Conservation (phyloP, 352 stramenopile genomes). For the Pythium periplocum region DNA sequence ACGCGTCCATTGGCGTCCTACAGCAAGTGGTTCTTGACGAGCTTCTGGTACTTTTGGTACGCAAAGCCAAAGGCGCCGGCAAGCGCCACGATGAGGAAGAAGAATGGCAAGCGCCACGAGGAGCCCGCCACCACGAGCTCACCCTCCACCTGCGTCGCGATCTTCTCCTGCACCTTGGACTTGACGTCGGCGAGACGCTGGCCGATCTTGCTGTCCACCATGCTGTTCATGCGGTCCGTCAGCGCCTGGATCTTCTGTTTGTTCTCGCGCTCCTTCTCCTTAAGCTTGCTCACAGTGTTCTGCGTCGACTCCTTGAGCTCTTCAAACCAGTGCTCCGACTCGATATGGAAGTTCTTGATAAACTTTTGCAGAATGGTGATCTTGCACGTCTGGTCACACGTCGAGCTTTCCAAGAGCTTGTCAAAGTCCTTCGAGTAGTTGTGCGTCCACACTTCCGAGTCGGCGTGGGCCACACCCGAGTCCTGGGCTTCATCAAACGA, state of each 20-base stretch:
- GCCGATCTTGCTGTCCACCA: slow-evolving; percentile 75
- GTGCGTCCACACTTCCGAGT: slow-evolving; percentile 72
- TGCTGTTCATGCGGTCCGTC: slow-evolving; percentile 60
- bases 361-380: slow-evolving; percentile 78
- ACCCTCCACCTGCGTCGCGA: slow-evolving; percentile 59
- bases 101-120: slow-evolving; percentile 78
- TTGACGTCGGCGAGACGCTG: slow-evolving; percentile 53
- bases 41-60: slow-evolving; percentile 86
- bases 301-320: slow-evolving; percentile 73
- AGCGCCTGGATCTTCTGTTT: slow-evolving; percentile 65
- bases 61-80: slow-evolving; percentile 46
- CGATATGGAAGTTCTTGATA: slow-evolving; percentile 74
- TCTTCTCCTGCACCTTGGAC: slow-evolving; percentile 60
- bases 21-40: slow-evolving; percentile 81
- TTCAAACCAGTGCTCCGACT: slow-evolving; percentile 83
- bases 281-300: slow-evolving; percentile 71
- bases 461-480: slow-evolving; percentile 39
- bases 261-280: slow-evolving; percentile 65
- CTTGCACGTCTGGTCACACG: slow-evolving; percentile 79
- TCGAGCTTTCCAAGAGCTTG: slow-evolving; percentile 42
- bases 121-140: slow-evolving; percentile 54
- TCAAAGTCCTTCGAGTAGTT: slow-evolving; percentile 85
- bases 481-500: slow-evolving; percentile 62
- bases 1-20: slow-evolving; percentile 23
- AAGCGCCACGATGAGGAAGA: slow-evolving; percentile 65